Percentiles rank a stretch among this genome's conserved stretches.
Conservation (phyloP, 768 basidiomycete species). For the Botryobasidium botryosum region DNA sequence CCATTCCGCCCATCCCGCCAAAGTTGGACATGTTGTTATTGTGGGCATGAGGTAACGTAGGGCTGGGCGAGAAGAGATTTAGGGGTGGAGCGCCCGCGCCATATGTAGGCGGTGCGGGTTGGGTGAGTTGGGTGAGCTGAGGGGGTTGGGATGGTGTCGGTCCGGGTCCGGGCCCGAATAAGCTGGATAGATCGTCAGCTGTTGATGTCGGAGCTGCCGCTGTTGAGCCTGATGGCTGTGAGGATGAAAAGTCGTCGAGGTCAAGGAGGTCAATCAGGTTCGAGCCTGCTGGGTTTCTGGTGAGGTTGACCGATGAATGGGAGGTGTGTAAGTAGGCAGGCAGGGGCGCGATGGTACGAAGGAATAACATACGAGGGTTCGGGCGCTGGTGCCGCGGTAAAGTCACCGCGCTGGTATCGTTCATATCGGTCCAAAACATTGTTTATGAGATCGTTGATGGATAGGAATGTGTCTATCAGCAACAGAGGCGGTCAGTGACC, state of each 20-base stretch:
- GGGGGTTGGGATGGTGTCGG: background rate
- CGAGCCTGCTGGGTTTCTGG: no score
- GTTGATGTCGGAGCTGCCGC: constrained; percentile 5
- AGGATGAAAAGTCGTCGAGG: constrained; percentile 14
- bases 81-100: background rate
- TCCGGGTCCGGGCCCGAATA: background rate
- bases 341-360: background rate
- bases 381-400: constrained; percentile 47
- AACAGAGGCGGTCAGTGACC: constrained; percentile 1
- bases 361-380: constrained; percentile 27
- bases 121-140: background rate
- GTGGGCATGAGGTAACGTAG: background rate
- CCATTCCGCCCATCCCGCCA: background rate
- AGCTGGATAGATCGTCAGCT: background rate
- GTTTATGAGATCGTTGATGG: constrained; percentile 98
- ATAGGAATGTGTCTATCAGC: constrained; percentile 66
- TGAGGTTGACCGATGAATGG: constrained; percentile 9
- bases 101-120: background rate
- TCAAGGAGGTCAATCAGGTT: constrained; percentile 69
- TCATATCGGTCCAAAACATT: constrained; percentile 80
- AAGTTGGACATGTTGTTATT: background rate
- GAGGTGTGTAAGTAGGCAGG: background rate
- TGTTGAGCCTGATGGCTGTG: constrained; percentile 10
- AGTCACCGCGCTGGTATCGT: constrained; percentile 86
- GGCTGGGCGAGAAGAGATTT: background rate